Conservation (phyloP, 192 early-diverging fungal genomes). For the Obelidium mucronatum region DNA sequence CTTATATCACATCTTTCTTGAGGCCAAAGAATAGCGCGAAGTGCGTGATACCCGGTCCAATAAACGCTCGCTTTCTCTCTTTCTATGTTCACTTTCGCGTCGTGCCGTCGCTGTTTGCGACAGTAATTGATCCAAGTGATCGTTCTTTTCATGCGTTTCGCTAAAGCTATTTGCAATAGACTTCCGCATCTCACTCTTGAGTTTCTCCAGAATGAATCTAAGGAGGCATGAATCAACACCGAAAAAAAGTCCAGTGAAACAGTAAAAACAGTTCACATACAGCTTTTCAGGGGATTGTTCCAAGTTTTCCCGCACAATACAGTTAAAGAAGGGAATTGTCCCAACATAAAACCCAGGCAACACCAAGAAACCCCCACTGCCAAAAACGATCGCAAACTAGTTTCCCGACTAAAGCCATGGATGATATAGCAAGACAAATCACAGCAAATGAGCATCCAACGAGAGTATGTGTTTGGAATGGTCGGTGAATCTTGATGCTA, state of each 20-base stretch:
- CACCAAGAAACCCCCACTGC: conserved; percentile 1
- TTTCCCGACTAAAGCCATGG: not conserved
- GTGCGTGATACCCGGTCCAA: too few species aligned
- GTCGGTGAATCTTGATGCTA: not conserved
- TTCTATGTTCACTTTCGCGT: too few species aligned
- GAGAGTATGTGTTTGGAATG: not conserved
- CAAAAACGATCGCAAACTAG: not conserved
- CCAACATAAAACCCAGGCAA: not conserved
- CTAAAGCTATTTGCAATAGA: not conserved
- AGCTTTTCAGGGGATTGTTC: conserved; percentile 24
- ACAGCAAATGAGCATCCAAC: not conserved
- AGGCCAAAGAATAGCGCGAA: too few species aligned
- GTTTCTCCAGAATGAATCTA: conserved; percentile 5
- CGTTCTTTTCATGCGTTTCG: too few species aligned
- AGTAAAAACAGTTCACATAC: not conserved
- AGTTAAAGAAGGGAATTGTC: conserved; percentile 11
- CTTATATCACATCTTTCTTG: too few species aligned
- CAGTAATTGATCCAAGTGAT: too few species aligned
- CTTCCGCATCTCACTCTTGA: not conserved
- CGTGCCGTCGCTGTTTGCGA: too few species aligned
- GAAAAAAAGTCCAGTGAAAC: too few species aligned
- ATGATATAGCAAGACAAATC: not conserved
- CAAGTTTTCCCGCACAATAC: conserved; percentile 2
- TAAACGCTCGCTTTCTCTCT: too few species aligned
- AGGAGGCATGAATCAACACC: not conserved